Evolutionary conservation across 2,329 filamentous ascomycete genomes (phyloP), one percentile per base, ranked within the genome.

Genomic region (Magnaporthiopsis rhizophila): DNA sequence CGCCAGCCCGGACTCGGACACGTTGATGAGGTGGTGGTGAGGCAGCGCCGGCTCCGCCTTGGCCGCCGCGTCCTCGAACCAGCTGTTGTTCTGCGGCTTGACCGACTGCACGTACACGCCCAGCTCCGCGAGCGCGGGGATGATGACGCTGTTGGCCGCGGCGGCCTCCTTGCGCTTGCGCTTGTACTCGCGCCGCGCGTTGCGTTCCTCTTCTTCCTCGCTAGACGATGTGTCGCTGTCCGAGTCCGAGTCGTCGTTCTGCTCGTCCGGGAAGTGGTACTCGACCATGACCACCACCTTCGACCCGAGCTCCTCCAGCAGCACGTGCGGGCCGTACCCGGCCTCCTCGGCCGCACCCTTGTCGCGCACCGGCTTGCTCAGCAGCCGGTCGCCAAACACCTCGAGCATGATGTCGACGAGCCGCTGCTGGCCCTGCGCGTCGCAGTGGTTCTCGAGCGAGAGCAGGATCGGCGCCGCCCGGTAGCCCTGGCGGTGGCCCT

Each of bases 71-170:
- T 45, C 62, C n/a, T 85, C 81, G 70, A 81, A 89, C 87, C 87
- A 90, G 0, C 85, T 86, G 69, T 86, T 84, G 73, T 89, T 82
- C 64, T 76, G 74, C 0, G 87, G 87, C 71, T 90, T 90, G 64
- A 89, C 86, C 0, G 85, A 88, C 71, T 90, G 87, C 0, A 87
- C 87, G 68, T 89, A 90, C 2, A 90, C 85, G 3, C 87, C 87
- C 0, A 90, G 77, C 58, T 82, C 83, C 0, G 86, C 86, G 1
- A 90, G 80, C 68, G 89, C 86, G 0, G 87, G 85, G 28, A 89
- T 78, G 68, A 90, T 89, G 64, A 78, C 71, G 8, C 76, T 76
- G 30, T 62, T 3, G 77, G 71, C 0, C 77, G 76, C 0, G 1
- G 58, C 58, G 2, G 78, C 75, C 0, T 79, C 72, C 69, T 83